Evolutionary conservation across 2,329 filamentous ascomycete species (phyloP), one percentile per base, ranked within the genome.

Genomic region (Coniosporium tulheliwenetii): DNA sequence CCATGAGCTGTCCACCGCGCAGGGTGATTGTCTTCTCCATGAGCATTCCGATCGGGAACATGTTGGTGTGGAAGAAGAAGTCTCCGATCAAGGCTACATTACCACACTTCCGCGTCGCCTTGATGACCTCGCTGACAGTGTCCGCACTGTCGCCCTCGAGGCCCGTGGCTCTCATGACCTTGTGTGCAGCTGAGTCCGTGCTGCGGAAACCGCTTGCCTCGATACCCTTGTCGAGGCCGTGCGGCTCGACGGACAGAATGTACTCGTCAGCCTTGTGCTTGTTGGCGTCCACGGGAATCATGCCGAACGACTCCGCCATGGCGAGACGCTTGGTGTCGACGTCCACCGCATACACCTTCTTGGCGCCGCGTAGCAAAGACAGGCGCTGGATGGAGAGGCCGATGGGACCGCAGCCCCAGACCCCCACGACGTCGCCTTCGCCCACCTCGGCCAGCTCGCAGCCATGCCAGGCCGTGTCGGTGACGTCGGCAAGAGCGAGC

Each of bases 321-420:
- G 40, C 38, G 9, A 59, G 45, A 13, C 57, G 50, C 10, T 50
- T 33, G 2, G 47, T 40, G 41, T 59, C 55, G 15, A 51, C 53
- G 45, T 61, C 58, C 13, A 60, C 44, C 8, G 51, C 58, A 43
- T 57, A 58, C 1, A 60, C 49, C 40, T 50, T 55, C 26, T 44
- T 48, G 12, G 55, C 56, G 2, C 55, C 56, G 13, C 53, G 50
- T 5, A 57, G 35, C 39, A 44, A 49, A 13, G 55, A 47, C 10
- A 58, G 46, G 13, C 48, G 46, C 41, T 56, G 53, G 30, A 52
- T 49, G 0, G 53, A 54, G 4, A 57, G 48, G 1, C 55, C 55
- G 8, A 58, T 47, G 1, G 54, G 50, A 9, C 55, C 55, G 40
- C 50, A 56, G 10, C 55, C 55, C 55, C 55, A 58, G 12, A 58